These are phyloP conservation scores for Biscutella laevigata DNA, from an alignment of 441 rosid genomes.

Conservation along the genomic window DNA sequence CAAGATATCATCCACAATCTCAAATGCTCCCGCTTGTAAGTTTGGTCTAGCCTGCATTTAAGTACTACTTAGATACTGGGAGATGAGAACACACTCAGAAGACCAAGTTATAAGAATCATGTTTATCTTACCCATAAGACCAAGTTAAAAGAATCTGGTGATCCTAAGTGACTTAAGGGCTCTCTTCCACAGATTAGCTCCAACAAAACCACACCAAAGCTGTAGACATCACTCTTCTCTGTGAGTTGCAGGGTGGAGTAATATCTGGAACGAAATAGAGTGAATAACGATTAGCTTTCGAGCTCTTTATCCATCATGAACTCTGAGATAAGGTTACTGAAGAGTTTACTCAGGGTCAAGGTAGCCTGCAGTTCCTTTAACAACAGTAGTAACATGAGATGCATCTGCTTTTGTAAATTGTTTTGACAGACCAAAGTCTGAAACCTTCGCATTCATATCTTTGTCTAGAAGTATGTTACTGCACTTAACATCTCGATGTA, in stretches of 20 bases:
- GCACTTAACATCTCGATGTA: conserved; percentile 85
- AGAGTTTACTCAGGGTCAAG: conserved; percentile 81
- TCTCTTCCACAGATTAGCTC: conserved; percentile 93
- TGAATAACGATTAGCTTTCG: background rate
- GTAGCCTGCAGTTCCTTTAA: conserved; percentile 94
- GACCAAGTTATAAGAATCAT: background rate
- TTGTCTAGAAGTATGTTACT: conserved; percentile 74
- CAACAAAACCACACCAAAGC: conserved; percentile 88
- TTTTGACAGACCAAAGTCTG: conserved; percentile 91
- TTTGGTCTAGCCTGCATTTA: conserved; percentile 77
- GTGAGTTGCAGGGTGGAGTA: conserved; percentile 84
- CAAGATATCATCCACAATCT: conserved; percentile 67
- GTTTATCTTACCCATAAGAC: conserved; percentile 45
- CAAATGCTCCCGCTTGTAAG: conserved; percentile 81
- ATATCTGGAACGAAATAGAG: conserved; percentile 39
- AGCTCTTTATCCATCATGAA: background rate
- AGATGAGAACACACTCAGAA: background rate
- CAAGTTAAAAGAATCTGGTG: conserved; percentile 90
- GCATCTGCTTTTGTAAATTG: conserved; percentile 73
- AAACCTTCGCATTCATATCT: conserved; percentile 82
- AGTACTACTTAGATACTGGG: background rate
- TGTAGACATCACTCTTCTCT: conserved; percentile 86
- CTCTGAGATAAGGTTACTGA: background rate
- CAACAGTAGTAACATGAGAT: conserved; percentile 82
- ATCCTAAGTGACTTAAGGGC: conserved; percentile 64